Conservation (phyloP, 1,139 yeast genomes). For the Zygoascus sp. region DNA sequence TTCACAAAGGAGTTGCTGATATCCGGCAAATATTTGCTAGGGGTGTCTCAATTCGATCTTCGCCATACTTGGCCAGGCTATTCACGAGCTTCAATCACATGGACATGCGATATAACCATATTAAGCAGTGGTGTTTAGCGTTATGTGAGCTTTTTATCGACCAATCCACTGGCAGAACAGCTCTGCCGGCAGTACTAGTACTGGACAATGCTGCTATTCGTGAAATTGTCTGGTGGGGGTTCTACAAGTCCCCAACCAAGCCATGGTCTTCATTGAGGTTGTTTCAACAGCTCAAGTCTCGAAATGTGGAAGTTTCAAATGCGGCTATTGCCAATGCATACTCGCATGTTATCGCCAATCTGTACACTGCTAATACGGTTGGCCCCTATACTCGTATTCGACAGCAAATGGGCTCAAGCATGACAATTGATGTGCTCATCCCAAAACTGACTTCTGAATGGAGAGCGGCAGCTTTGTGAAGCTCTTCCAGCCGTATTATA, state of each 20-base stretch:
- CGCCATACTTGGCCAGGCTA: slow-evolving; percentile 5
- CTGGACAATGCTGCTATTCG: slow-evolving; percentile 6
- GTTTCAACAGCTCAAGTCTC: background rate
- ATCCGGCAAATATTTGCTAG: background rate
- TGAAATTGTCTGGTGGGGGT: slow-evolving; percentile 12
- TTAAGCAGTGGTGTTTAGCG: slow-evolving; percentile 7
- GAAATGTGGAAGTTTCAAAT: slow-evolving; percentile 7
- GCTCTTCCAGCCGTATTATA: background rate
- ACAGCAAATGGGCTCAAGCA: slow-evolving; percentile 11
- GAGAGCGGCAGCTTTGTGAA: background rate
- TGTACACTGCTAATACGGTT: slow-evolving; percentile 1
- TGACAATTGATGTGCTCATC: slow-evolving; percentile 13
- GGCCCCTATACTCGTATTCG: slow-evolving; percentile 8
- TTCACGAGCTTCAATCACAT: slow-evolving; percentile 7
- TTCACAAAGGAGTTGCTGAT: background rate
- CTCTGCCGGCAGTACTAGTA: background rate
- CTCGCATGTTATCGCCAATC: slow-evolving; percentile 3
- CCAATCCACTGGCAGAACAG: background rate
- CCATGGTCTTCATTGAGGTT: slow-evolving; percentile 11
- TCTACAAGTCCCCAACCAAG: slow-evolving; percentile 9
- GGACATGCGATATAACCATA: slow-evolving; percentile 9
- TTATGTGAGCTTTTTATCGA: slow-evolving; percentile 1
- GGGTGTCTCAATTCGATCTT: slow-evolving; percentile 1
- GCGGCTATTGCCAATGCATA: background rate
- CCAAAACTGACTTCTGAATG: background rate